Conservation (phyloP, 495 filamentous ascomycete species). For the Penicillium paxilli region DNA sequence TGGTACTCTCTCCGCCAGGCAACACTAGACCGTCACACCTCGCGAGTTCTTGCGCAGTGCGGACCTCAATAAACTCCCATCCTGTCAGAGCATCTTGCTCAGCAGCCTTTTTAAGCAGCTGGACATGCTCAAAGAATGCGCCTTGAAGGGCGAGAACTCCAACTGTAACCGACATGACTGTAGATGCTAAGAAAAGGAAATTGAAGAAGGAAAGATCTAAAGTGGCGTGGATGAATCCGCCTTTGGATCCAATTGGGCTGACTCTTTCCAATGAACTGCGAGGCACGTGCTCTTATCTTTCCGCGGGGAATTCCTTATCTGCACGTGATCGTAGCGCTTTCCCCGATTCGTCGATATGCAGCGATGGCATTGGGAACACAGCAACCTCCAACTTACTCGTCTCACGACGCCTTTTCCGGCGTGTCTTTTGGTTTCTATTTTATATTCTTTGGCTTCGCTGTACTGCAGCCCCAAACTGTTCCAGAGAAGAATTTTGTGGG, state of each 20-base stretch:
- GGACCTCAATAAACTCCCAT: conserved; percentile 75
- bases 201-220: not conserved
- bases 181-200: conserved; percentile 10
- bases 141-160: conserved; percentile 93
- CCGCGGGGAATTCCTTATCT: conserved; percentile 27
- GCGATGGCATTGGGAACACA: not conserved
- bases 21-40: conserved; percentile 82
- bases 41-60: conserved; percentile 68
- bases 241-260: conserved; percentile 16
- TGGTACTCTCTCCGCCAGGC: conserved; percentile 93
- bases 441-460: not conserved
- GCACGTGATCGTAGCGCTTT: conserved; percentile 15
- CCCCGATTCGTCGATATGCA: not conserved
- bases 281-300: conserved; percentile 25
- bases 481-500: not conserved
- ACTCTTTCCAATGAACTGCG: conserved; percentile 23
- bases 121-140: conserved; percentile 86
- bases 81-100: conserved; percentile 24
- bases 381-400: not conserved
- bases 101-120: conserved; percentile 69
- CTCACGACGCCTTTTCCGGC: not conserved
- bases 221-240: not conserved
- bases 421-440: not conserved
- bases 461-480: not conserved
- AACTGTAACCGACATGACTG: conserved; percentile 57